Base-by-base conservation (phyloP, 805 yeast genomes). In the Wickerhamomyces chaumierensis region DNA sequence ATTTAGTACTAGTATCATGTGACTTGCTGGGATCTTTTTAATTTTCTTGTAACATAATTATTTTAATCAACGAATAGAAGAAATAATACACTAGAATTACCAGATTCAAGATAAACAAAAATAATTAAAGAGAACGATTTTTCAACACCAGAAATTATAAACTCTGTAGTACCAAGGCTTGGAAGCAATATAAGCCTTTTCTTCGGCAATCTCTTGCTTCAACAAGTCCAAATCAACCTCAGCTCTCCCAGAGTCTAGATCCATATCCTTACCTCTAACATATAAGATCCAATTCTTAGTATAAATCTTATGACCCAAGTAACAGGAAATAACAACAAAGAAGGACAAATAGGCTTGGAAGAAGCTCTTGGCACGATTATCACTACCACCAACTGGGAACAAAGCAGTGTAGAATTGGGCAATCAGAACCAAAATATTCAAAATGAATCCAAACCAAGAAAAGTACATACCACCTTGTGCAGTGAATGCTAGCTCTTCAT, bases 391-490 rank as follows among this genome's bases (percentile, higher is more conserved):
- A 19, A 56, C 21, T 41, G 55, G 46, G 39, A 40, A 45, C 15
- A 46, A 61, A 5, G 90, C 88, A 45, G 78, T 68, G 84, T 88
- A 84, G 68, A 85, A 82, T 62, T 81, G 88, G 27, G 86, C 83
- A 42, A 73, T 62, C 41, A 85, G 64, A 46, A 83, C 75, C 43
- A 79, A 58, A 28, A 69, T 31, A 54, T 76, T 76, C 48, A 85
- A 58, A 20, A 60, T 41, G 18, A 72, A 53, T 40, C 90, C 92
- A 53, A 68, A 67, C 45, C 55, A 57, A 1, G 92, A 78, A 38
- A 92, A 92, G 44, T 52, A 58, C 20, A 75, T 55, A 48, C 94
- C 94, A 32, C 70, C 63, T 43, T 76, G 81, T 13, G 94, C 69
- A 33, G 62, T 65, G 61, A 73, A 84, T 0, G 78, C 66, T 39